phyloP scores from a whole-genome alignment of 1,284 basidiomycete genomes.

The Ceratobasidium sp. region DNA sequence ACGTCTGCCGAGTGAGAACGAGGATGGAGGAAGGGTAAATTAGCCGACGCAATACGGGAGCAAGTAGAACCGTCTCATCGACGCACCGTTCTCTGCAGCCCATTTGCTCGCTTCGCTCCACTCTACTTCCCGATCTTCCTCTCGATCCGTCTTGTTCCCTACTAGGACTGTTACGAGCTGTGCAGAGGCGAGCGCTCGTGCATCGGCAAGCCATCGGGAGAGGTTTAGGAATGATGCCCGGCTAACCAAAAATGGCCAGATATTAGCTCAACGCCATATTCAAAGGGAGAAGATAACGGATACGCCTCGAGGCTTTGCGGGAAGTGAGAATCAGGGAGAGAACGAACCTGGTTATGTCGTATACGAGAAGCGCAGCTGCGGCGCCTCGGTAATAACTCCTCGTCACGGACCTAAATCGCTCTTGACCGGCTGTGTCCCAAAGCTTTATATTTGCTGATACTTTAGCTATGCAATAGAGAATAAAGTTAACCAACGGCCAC shows the following conservation, averaged over 20 bases:
- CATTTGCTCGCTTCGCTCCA: slow-evolving; percentile 94
- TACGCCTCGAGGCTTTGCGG: slow-evolving; percentile 27
- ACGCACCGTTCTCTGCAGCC: slow-evolving; percentile 91
- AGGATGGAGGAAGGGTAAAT: not conserved
- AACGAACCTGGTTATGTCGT: slow-evolving; percentile 93
- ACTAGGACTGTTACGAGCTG: slow-evolving; percentile 93
- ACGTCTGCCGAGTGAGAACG: slow-evolving; percentile 69
- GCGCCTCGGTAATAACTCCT: slow-evolving; percentile 97
- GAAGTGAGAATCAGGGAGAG: slow-evolving; percentile 3
- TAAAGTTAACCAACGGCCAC: slow-evolving; percentile 50
- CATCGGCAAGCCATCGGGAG: slow-evolving; percentile 91
- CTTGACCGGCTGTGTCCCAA: slow-evolving; percentile 98
- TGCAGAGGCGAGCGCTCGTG: slow-evolving; percentile 82
- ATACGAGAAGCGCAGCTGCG: slow-evolving; percentile 93
- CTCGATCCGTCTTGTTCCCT: slow-evolving; percentile 95
- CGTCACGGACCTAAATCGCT: slow-evolving; percentile 96
- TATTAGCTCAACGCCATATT: not conserved
- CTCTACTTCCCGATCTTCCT: slow-evolving; percentile 95
- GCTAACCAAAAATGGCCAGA: slow-evolving; percentile 44
- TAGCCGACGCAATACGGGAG: slow-evolving; percentile 5
- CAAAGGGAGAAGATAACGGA: not conserved
- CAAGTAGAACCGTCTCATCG: slow-evolving; percentile 23
- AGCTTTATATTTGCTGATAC: slow-evolving; percentile 65
- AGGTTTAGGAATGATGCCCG: slow-evolving; percentile 77
- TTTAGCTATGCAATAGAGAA: slow-evolving; percentile 19